Percentiles rank a stretch among this genome's conserved stretches.
These are phyloP conservation scores for Globisporangium acanthophoron DNA, from an alignment of 352 stramenopile species.

Conservation along the genomic window DNA sequence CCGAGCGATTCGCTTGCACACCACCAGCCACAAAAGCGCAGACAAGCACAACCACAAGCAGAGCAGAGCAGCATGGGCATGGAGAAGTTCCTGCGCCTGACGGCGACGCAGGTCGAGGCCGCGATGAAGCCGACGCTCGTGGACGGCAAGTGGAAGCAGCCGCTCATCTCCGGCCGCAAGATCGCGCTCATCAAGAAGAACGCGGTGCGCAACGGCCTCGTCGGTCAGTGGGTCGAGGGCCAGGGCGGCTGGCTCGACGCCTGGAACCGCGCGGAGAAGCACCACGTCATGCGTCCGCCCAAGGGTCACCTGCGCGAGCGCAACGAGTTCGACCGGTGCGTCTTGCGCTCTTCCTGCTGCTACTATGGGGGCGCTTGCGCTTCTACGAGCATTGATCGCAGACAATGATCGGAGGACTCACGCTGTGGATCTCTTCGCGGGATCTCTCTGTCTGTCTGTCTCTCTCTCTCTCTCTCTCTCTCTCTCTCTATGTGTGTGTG, in stretches of 20 bases:
- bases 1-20: too few species aligned
- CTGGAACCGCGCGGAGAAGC: slow-evolving; percentile 76
- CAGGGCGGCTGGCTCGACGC: slow-evolving; percentile 77
- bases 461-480: background rate
- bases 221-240: slow-evolving; percentile 71
- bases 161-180: slow-evolving; percentile 74
- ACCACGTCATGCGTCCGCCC: slow-evolving; percentile 79
- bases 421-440: background rate
- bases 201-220: slow-evolving; percentile 56
- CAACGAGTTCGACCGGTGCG: slow-evolving; percentile 77
- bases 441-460: background rate
- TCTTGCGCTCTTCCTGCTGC: background rate
- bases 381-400: background rate
- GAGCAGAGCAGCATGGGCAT: slow-evolving; percentile 23
- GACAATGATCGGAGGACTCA: background rate
- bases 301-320: slow-evolving; percentile 79
- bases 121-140: slow-evolving; percentile 77
- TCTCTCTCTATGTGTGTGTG: background rate
- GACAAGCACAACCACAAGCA: background rate
- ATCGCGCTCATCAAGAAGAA: slow-evolving; percentile 83
- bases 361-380: background rate
- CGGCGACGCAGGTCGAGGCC: slow-evolving; percentile 59
- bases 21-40: background rate
- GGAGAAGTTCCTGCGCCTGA: slow-evolving; percentile 72
- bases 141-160: slow-evolving; percentile 83